Evolutionary conservation across 2,329 filamentous ascomycete genomes (phyloP), one percentile per base, ranked within the genome.

Genomic region (Ophiostoma pallidulum): DNA sequence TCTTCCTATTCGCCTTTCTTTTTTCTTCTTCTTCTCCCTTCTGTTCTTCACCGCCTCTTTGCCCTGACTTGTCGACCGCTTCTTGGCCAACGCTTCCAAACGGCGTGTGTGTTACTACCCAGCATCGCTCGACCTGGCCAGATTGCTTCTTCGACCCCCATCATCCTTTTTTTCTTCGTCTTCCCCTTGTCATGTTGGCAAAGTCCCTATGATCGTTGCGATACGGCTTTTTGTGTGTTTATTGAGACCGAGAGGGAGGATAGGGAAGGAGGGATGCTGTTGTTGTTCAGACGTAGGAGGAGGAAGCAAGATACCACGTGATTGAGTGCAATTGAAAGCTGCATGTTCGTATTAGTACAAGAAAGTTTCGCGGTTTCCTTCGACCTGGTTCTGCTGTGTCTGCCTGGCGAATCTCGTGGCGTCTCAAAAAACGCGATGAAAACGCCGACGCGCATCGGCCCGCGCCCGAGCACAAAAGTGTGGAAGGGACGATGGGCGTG

Each of bases 241-340:
- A 39, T 38, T 24, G 24, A 10, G n/a, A 22, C 41, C 14, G 19
- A 29, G 8, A 5, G 31, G n/a, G 24, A 38, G 8, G 38, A 39
- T 12, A 29, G n/a, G n/a, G n/a, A n/a, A n/a, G n/a, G n/a, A n/a
- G n/a, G n/a, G n/a, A n/a, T n/a, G n/a, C n/a, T n/a, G n/a, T n/a
- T n/a, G n/a, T n/a, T n/a, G n/a, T n/a, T n/a, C 24, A 9, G 8
- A 16, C 41, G 8, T n/a, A n/a, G n/a, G 14, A 24, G 12, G 18
- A 24, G 4, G 26, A 24, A 32, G 31, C 29, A 40, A 44, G 41
- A 44, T 42, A 49, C 40, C 35, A 45, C 43, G 43, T 35, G 43
- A 45, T 38, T 31, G n/a, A 38, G 32, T 45, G 35, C 26, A 26
- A 39, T 29, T 32, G 22, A 45, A 45, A 33, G 6, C 24, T n/a